These are phyloP conservation scores for Phytophthora podocarpi DNA, from an alignment of 352 stramenopile species.

Conservation along the genomic window DNA sequence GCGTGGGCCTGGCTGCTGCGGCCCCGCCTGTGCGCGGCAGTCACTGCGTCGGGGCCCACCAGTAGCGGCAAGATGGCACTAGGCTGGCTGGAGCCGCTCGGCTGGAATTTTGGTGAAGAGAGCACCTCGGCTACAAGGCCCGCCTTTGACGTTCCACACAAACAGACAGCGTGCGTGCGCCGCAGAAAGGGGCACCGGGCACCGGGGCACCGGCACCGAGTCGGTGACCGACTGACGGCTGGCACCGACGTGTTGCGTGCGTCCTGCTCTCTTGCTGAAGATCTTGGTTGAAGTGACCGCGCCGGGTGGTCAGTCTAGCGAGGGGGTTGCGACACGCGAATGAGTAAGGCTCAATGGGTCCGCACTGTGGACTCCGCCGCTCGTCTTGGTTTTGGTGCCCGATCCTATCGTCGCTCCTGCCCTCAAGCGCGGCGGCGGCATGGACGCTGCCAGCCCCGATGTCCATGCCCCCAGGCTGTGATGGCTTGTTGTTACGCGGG, in stretches of 20 bases:
- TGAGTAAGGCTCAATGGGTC: too few species aligned
- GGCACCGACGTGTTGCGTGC: conserved; percentile 9
- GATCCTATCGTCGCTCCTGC: conserved; percentile 1
- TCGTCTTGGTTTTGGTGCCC: conserved; percentile 9
- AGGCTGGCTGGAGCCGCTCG: not conserved
- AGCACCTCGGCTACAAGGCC: not conserved
- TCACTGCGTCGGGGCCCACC: not conserved
- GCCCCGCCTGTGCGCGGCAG: not conserved
- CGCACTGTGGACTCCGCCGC: too few species aligned
- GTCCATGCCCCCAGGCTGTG: conserved; percentile 17
- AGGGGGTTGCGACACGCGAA: conserved; percentile 25
- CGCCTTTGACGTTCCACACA: conserved; percentile 11
- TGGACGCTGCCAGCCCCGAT: too few species aligned
- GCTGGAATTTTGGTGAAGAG: conserved; percentile 34
- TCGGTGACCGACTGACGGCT: too few species aligned
- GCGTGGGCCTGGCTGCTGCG: conserved; percentile 23
- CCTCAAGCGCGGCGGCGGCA: too few species aligned
- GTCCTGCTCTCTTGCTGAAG: conserved; percentile 18
- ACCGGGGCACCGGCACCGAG: not conserved
- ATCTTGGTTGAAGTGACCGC: conserved; percentile 27
- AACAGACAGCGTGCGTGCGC: conserved; percentile 28
- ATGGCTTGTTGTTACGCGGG: conserved; percentile 29
- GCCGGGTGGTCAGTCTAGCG: conserved; percentile 15
- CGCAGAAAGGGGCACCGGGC: conserved; percentile 28
- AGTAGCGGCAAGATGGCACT: conserved; percentile 8